Conservation (phyloP, 164 flowering plant genomes). For the Akebia trifoliata region DNA sequence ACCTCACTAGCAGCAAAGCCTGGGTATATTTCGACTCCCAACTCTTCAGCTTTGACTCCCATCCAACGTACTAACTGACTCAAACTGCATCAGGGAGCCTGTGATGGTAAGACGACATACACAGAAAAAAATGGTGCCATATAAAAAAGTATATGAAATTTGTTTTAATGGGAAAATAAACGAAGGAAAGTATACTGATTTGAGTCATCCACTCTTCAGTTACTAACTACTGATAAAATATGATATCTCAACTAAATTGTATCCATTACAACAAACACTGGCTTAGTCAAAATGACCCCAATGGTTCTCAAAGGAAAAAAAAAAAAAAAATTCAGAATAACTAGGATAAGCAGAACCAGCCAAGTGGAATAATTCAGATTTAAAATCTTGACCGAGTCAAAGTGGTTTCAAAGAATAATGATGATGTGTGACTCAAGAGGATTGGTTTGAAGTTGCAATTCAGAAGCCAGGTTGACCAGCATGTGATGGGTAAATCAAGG, state of each 20-base stretch:
- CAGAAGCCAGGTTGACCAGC: neutral
- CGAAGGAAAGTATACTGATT: too few relatives aligned
- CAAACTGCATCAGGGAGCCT: slow-evolving; percentile 44
- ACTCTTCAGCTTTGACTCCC: slow-evolving; percentile 89
- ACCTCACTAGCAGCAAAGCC: slow-evolving; percentile 99
- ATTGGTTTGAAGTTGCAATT: neutral
- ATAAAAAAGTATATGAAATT: neutral
- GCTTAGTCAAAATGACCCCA: neutral
- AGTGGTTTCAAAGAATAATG: neutral
- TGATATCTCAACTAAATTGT: neutral
- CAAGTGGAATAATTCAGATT: too few relatives aligned
- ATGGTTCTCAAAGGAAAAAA: neutral
- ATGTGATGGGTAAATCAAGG: neutral
- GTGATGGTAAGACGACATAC: neutral
- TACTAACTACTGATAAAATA: too few relatives aligned
- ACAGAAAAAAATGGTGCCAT: slow-evolving; percentile 1
- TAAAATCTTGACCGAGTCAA: neutral
- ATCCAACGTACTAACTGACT: slow-evolving; percentile 91
- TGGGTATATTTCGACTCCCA: slow-evolving; percentile 94
- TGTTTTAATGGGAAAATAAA: too few relatives aligned
- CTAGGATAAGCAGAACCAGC: too few relatives aligned
- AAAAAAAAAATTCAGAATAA: too few relatives aligned
- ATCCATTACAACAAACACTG: neutral
- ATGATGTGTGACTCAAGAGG: neutral
- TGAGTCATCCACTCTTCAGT: too few relatives aligned